Evolutionary conservation across 139 green algal species (phyloP), one percentile per base, ranked within the genome.

Genomic region (Haematococcus lacustris): DNA sequence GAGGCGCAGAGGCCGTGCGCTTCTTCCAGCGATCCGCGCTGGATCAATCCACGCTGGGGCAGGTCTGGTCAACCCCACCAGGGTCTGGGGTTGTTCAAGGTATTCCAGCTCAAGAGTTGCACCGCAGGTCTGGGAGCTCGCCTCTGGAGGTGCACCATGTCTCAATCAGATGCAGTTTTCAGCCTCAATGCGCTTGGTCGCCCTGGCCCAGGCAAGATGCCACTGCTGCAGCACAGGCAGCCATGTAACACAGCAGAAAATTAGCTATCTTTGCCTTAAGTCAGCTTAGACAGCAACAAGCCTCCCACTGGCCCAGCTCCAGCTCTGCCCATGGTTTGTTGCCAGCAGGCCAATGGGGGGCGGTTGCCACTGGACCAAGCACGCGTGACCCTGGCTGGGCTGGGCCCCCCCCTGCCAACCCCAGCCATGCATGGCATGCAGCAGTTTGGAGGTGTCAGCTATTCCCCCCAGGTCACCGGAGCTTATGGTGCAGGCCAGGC

Each of bases 111-210:
- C 28, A 30, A 5, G 13, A 30, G n/a, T 66, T 70, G 61, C 35
- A 30, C 28, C 25, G 61, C 82, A 96, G 90, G 85, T 97, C 30
- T 97, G 91, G 91, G 87, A 94, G 38, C 71, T 88, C 39, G 86
- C 93, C 2, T 90, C 88, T 0, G 87, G 87, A n/a, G 86, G 91
- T 21, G 79, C 38, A 0, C 26, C 87, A 1, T 74, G 79, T 38
- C 82, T 97, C 30, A 93, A 82, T 37, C 84, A 88, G 59, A 77
- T 80, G 32, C 89, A 96, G 69, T 97, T 97, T 69, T 87, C 80
- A 35, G 83, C 81, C 13, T 81, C 91, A 1, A 81, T 97, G 75
- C 82, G 90, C n/a, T 78, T 97, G 57, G 86, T 96, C 0, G 83
- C 89, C 0, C 73, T 93, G 30, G 91, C 89, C 0, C 91, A 95